Evolutionary conservation across 805 yeast species (phyloP).

Genomic region (Suhomyces canberraensis): DNA sequence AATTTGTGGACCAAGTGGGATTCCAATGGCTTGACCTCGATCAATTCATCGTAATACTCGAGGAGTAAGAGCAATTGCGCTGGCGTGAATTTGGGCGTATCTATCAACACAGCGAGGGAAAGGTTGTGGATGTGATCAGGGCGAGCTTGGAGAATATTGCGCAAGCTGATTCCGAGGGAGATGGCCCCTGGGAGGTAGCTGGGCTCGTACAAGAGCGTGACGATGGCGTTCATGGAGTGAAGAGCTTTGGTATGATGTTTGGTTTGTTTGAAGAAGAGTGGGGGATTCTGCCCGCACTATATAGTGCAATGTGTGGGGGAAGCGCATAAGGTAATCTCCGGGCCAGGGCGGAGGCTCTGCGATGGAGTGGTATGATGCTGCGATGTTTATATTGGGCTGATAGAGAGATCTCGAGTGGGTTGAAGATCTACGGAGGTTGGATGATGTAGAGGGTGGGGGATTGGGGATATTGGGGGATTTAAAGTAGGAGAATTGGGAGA

Average conservation of each 20-base stretch:
- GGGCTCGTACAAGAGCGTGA: conserved; percentile 48
- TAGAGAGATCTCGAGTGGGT: too few species aligned
- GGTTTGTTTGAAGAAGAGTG: background rate
- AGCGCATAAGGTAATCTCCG: too few species aligned
- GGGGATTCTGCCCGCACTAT: too few species aligned
- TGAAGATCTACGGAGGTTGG: too few species aligned
- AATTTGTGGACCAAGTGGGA: conserved; percentile 26
- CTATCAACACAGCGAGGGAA: conserved; percentile 33
- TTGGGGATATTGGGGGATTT: too few species aligned
- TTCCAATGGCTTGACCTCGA: conserved; percentile 24
- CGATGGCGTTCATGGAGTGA: conserved; percentile 37
- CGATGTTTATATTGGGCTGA: too few species aligned
- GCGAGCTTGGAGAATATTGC: conserved; percentile 7
- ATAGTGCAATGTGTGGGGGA: conserved; percentile 2
- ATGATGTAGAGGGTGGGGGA: too few species aligned
- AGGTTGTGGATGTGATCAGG: conserved; percentile 4
- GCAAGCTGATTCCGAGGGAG: conserved; percentile 41
- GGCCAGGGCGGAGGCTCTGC: too few species aligned
- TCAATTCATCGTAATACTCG: conserved; percentile 27
- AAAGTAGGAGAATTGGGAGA: too few species aligned
- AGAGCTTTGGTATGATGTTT: too few species aligned
- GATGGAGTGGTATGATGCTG: too few species aligned
- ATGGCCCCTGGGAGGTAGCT: conserved; percentile 58
- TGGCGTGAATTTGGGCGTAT: conserved; percentile 20
- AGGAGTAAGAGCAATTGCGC: conserved; percentile 26